Conservation (phyloP, 208 protist species). For the Endotrypanum monterogeii region DNA sequence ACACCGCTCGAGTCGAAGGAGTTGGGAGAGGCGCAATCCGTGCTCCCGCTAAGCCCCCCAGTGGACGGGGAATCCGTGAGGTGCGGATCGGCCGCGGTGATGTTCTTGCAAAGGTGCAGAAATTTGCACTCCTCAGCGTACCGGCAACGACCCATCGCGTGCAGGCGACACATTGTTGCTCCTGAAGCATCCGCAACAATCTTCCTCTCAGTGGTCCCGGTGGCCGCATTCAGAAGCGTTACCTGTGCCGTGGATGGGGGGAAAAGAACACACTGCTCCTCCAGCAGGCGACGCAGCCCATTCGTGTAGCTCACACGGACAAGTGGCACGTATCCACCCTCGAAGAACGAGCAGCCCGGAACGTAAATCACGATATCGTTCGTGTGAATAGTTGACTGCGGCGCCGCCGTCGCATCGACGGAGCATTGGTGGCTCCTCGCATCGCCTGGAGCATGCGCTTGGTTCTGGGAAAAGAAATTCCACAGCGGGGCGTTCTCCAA, state of each 20-base stretch:
- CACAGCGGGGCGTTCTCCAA: constrained; percentile 25
- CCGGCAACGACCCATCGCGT: constrained; percentile 73
- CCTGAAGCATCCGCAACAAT: constrained; percentile 36
- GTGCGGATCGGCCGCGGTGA: constrained; percentile 35
- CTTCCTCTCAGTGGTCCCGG: constrained; percentile 29
- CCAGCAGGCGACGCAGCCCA: constrained; percentile 56
- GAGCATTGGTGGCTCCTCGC: background rate
- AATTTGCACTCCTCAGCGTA: constrained; percentile 88
- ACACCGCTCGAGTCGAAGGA: constrained; percentile 18
- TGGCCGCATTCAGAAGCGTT: constrained; percentile 17
- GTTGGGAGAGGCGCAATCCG: constrained; percentile 11
- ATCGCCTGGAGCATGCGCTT: background rate
- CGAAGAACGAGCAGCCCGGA: constrained; percentile 31
- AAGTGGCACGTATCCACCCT: constrained; percentile 47
- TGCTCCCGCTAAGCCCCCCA: background rate
- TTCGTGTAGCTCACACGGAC: constrained; percentile 62
- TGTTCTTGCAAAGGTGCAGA: constrained; percentile 79
- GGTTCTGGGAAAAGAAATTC: constrained; percentile 2
- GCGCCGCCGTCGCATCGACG: background rate
- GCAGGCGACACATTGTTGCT: constrained; percentile 64
- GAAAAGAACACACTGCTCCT: constrained; percentile 26
- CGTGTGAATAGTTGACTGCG: constrained; percentile 5
- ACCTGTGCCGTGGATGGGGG: constrained; percentile 3
- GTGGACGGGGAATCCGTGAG: constrained; percentile 24
- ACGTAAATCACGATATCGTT: constrained; percentile 41